Conservation (phyloP, 2,329 filamentous ascomycete species). For the Epichloe gansuensis region DNA sequence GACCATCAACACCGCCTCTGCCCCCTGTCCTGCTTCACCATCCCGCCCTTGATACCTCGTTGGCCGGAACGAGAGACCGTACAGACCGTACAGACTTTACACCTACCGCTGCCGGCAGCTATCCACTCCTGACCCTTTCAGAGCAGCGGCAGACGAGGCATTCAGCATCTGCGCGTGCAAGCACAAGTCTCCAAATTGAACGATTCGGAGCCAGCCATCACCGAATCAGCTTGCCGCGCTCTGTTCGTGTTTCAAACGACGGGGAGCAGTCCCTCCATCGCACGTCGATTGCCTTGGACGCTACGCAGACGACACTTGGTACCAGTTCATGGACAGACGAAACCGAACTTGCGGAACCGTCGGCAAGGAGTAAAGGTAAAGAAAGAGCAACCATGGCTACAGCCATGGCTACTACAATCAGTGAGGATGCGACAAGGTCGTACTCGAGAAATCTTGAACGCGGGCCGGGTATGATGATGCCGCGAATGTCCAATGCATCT, state of each 20-base stretch:
- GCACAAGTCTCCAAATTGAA: slow-evolving; percentile 35
- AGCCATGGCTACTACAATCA: slow-evolving; percentile 9
- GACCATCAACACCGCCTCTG: slow-evolving; percentile 40
- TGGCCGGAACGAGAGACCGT: slow-evolving; percentile 22
- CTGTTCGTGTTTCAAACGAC: slow-evolving; percentile 42
- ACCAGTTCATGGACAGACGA: background rate
- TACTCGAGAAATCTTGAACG: slow-evolving; percentile 43
- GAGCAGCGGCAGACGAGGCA: slow-evolving; percentile 36
- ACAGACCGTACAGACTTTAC: slow-evolving; percentile 14
- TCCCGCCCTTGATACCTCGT: slow-evolving; percentile 25
- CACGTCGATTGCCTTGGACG: slow-evolving; percentile 6
- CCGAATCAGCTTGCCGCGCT: slow-evolving; percentile 40
- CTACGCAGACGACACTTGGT: background rate
- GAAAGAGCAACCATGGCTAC: slow-evolving; percentile 34
- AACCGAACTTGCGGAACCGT: background rate
- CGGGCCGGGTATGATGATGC: slow-evolving; percentile 33
- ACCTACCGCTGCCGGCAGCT: slow-evolving; percentile 30
- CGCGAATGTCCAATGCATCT: slow-evolving; percentile 35
- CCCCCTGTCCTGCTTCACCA: slow-evolving; percentile 37
- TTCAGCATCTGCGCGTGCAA: slow-evolving; percentile 27
- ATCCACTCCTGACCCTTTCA: slow-evolving; percentile 37
- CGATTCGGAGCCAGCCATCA: slow-evolving; percentile 30
- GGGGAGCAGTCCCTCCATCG: slow-evolving; percentile 27
- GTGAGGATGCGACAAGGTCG: slow-evolving; percentile 21
- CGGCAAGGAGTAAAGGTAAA: slow-evolving; percentile 35